phyloP scores from a whole-genome alignment of 768 basidiomycete species.

The Serendipita indica region DNA sequence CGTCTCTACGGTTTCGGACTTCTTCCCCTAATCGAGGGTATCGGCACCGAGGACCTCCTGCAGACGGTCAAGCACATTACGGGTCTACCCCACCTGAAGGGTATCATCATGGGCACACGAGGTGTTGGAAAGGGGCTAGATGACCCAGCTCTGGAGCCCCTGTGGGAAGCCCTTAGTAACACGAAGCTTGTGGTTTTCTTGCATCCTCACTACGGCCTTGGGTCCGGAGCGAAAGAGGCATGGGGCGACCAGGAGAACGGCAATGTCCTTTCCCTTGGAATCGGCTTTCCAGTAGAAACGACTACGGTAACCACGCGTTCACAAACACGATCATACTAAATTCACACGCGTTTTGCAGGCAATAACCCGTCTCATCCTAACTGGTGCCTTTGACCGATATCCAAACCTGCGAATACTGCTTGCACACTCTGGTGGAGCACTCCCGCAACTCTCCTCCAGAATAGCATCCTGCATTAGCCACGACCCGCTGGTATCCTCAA shows the following conservation, averaged over 20 bases:
- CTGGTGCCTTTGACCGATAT: constrained; percentile 67
- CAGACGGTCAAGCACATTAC: constrained; percentile 54
- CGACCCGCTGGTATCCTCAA: constrained; percentile 61
- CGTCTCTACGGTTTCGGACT: constrained; percentile 75
- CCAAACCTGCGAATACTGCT: constrained; percentile 62
- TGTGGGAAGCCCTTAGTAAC: constrained; percentile 65
- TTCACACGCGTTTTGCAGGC: constrained; percentile 1
- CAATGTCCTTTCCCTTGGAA: constrained; percentile 71
- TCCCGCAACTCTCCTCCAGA: constrained; percentile 71
- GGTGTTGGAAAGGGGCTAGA: constrained; percentile 71
- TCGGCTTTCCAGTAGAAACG: constrained; percentile 89
- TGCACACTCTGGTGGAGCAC: constrained; percentile 76
- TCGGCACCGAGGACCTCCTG: constrained; percentile 40
- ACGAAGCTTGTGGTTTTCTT: constrained; percentile 64
- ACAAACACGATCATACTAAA: too few relatives aligned
- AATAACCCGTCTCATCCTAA: constrained; percentile 52
- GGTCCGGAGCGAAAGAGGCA: constrained; percentile 32
- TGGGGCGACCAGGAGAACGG: constrained; percentile 73
- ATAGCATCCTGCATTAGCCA: constrained; percentile 75
- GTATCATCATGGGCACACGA: constrained; percentile 68
- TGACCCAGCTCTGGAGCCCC: constrained; percentile 58
- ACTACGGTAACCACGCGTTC: constrained; percentile 56
- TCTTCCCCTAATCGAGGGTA: constrained; percentile 61
- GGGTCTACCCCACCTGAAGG: constrained; percentile 47
- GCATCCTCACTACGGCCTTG: constrained; percentile 74